Base-by-base conservation (phyloP, 805 yeast genomes). In the Metschnikowia orientalis region DNA sequence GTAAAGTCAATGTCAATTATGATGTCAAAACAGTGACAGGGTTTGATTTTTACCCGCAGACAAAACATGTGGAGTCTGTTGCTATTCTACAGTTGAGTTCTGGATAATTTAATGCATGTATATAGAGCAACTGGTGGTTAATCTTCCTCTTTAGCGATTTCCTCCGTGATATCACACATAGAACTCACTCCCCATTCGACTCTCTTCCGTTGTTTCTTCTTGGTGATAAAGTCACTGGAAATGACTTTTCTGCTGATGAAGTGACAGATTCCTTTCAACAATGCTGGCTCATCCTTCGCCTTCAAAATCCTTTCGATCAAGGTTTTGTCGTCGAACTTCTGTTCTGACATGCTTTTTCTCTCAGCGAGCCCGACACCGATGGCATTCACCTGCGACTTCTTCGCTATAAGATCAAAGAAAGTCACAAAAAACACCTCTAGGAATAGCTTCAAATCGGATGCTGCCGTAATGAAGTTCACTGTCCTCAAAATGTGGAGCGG, bases 401-500 rank as follows among this genome's bases (percentile, higher is more conserved):
- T 81, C 8, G 77, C 94, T 6, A 82, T 47, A 10, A 65, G 62
- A 38, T 83, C 81, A 24, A 85, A 66, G 42, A 87, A 67, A 5
- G 81, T 75, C 16, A 82, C 80, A 32, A 89, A 56, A 31, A 85
- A 56, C 18, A 87, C 70, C 51, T 90, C 96, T 42, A 86, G 40
- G 48, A 90, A 86, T 13, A 87, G 56, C 23, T 69, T 68, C 2
- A 79, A 69, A 41, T 85, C 89, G 14, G 70, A 67, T 8, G 83
- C 60, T 1, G 79, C 75, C 0, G 87, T 75, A 36, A 89, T 57
- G 38, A 89, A 80, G 45, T 90, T 83, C 19, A 85, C 73, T 5
- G 77, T 78, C 44, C 82, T 75, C 43, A 92, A 67, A 2, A 83
- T 59, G 49, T 85, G 89, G 29, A 92, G 63, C 3, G 87, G 77